A percentile compares a stretch with the other conserved stretches of the same genome.
These are phyloP conservation scores for Fusarium staphyleae DNA, from an alignment of 2,329 filamentous ascomycete genomes.

Conservation along the genomic window DNA sequence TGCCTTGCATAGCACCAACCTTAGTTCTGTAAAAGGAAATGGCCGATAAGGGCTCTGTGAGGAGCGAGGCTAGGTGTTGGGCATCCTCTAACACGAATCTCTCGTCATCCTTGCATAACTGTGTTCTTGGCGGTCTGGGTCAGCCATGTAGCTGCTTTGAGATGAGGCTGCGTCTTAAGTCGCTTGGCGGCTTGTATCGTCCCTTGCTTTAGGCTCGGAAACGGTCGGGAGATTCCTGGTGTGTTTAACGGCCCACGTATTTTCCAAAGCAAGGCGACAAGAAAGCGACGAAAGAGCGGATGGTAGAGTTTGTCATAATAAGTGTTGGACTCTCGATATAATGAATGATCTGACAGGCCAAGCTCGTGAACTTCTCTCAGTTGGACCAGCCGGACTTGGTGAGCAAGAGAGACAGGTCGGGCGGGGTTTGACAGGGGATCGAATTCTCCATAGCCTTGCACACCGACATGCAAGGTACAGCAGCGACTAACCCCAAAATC, in stretches of 20 bases:
- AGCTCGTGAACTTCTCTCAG: neutral
- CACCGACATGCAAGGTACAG: neutral
- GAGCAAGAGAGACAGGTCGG: too few species aligned
- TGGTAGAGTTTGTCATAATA: neutral
- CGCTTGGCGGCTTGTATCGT: slow-evolving; percentile 1
- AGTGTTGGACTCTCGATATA: too few species aligned
- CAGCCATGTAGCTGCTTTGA: neutral
- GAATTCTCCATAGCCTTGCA: slow-evolving; percentile 2
- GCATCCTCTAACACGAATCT: neutral
- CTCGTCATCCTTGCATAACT: slow-evolving; percentile 7
- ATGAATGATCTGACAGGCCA: neutral
- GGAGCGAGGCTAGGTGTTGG: neutral
- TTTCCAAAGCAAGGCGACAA: neutral
- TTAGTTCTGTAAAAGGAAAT: slow-evolving; percentile 3
- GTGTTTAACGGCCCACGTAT: neutral
- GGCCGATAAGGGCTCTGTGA: neutral
- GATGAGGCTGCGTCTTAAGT: neutral
- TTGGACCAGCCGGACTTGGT: neutral
- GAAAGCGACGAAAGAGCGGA: neutral
- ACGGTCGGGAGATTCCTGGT: neutral
- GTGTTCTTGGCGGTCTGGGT: slow-evolving; percentile 2
- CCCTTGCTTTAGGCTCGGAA: slow-evolving; percentile 11
- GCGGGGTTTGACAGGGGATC: slow-evolving; percentile 1
- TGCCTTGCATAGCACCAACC: neutral
- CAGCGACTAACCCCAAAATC: neutral